Evolutionary conservation across 2,329 filamentous ascomycete species (phyloP).

Genomic region (Fusarium annulatum): DNA sequence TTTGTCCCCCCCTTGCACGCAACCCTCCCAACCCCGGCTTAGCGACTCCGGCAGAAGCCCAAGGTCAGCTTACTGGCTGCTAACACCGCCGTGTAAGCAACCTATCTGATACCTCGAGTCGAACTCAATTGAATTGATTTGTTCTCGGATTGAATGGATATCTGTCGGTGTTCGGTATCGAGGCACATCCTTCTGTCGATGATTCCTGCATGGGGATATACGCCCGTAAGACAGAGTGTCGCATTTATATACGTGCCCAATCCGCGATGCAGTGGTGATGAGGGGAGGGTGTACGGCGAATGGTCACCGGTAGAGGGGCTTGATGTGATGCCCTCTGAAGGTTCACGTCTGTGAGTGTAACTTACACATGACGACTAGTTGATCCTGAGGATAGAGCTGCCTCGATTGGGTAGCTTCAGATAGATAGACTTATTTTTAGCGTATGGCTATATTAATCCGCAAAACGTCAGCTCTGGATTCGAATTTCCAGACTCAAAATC

Average conservation of each 20-base stretch:
- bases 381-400: neutral
- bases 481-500: neutral
- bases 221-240: neutral
- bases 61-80: slow-evolving; percentile 14
- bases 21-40: slow-evolving; percentile 14
- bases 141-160: slow-evolving; percentile 13
- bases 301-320: neutral
- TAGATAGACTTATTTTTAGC: neutral
- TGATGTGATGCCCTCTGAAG: neutral
- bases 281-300: slow-evolving; percentile 26
- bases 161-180: slow-evolving; percentile 31
- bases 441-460: slow-evolving; percentile 23
- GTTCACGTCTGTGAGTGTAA: neutral
- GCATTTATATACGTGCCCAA: slow-evolving; percentile 15
- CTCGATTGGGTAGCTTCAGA: neutral
- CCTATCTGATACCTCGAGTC: neutral
- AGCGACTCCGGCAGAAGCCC: neutral
- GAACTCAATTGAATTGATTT: neutral
- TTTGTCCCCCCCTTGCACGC: neutral
- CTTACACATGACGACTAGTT: neutral
- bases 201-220: slow-evolving; percentile 18
- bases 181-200: neutral
- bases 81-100: neutral
- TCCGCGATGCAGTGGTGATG: slow-evolving; percentile 1
- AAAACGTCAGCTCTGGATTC: neutral